Percentiles rank a stretch among this genome's conserved stretches.
These are phyloP conservation scores for Chenopodium album DNA, from an alignment of 148 eudicot genomes.

Conservation along the genomic window DNA sequence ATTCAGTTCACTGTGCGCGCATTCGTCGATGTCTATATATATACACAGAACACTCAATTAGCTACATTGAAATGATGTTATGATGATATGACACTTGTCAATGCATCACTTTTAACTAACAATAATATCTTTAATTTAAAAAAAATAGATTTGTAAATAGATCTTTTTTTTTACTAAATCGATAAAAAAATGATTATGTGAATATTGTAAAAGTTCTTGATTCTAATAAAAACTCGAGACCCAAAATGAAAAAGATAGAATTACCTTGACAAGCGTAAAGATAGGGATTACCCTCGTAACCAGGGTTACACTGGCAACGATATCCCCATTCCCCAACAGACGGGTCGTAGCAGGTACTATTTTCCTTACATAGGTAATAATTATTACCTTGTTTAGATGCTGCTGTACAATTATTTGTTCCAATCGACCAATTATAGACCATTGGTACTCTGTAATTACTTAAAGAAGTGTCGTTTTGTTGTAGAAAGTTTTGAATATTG, in stretches of 20 bases:
- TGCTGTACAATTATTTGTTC: neutral
- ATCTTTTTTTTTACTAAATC: too few relatives aligned
- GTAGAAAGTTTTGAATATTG: too few relatives aligned
- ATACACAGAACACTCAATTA: neutral
- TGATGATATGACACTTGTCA: too few relatives aligned
- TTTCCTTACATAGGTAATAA: neutral
- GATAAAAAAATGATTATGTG: too few relatives aligned
- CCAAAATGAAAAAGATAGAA: neutral
- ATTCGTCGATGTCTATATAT: neutral
- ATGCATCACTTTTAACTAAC: too few relatives aligned
- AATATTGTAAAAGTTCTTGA: too few relatives aligned
- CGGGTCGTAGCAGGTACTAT: neutral
- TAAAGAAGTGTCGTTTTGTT: too few relatives aligned
- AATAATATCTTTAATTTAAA: too few relatives aligned
- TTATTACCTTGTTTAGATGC: neutral
- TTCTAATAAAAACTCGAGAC: too few relatives aligned
- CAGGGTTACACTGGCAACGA: neutral
- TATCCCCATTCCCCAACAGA: neutral
- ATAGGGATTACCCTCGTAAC: neutral
- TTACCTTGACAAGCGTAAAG: slow-evolving; percentile 1
- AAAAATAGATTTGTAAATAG: too few relatives aligned
- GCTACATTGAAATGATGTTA: too few relatives aligned
- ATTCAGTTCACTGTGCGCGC: neutral
- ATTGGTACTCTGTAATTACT: neutral
- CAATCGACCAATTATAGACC: slow-evolving; percentile 11